These are phyloP conservation scores for Backusella tuberculispora DNA, from an alignment of 192 early-diverging fungal species.

Conservation along the genomic window DNA sequence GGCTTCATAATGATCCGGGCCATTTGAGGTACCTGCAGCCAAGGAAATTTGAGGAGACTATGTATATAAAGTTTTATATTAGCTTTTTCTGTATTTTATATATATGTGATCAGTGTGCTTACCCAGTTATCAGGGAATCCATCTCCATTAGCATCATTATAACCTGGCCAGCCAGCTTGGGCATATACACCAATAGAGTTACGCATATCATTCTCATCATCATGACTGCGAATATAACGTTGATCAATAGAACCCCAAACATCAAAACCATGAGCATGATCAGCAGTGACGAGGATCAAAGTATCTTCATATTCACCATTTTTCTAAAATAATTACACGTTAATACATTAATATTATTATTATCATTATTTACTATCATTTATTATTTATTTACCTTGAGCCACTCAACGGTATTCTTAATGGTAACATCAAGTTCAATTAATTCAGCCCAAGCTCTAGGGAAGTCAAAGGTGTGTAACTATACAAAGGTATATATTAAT, in stretches of 20 bases:
- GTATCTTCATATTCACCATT: conserved; percentile 57
- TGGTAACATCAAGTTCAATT: conserved; percentile 63
- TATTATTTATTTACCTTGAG: conserved; percentile 31
- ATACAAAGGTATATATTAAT: neutral
- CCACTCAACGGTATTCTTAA: conserved; percentile 59
- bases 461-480: conserved; percentile 64
- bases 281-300: conserved; percentile 66
- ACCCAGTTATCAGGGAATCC: conserved; percentile 55
- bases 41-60: conserved; percentile 42
- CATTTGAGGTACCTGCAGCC: conserved; percentile 46
- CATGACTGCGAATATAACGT: conserved; percentile 51
- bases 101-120: neutral
- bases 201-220: conserved; percentile 47
- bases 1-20: conserved; percentile 50
- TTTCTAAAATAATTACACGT: conserved; percentile 4
- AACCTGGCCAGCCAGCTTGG: conserved; percentile 54
- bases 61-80: neutral
- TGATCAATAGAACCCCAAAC: conserved; percentile 67
- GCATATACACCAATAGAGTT: conserved; percentile 54
- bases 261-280: conserved; percentile 67
- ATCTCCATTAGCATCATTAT: conserved; percentile 49
- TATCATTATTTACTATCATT: neutral
- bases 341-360: neutral
- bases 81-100: too few relatives aligned
- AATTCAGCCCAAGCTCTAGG: conserved; percentile 67